A percentile compares a stretch with the other conserved stretches of the same genome.
These are phyloP conservation scores for Backusella liffmaniae DNA, from an alignment of 192 early-diverging fungal species.

Conservation along the genomic window DNA sequence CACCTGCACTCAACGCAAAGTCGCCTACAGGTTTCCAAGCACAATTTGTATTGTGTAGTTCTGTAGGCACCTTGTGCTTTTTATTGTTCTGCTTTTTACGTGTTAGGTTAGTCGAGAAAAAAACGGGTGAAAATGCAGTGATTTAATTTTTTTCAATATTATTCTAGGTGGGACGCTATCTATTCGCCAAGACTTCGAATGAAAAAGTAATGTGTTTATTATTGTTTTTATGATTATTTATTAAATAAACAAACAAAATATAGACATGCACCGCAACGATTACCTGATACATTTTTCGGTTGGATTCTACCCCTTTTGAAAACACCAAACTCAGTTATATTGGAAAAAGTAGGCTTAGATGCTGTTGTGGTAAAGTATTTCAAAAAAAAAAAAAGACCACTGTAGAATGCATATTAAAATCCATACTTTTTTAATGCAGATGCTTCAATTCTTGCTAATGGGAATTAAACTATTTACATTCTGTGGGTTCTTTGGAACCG, in stretches of 20 bases:
- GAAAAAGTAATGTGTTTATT: conserved; percentile 29
- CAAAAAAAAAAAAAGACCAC: background rate
- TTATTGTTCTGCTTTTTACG: conserved; percentile 34
- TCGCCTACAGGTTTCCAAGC: conserved; percentile 28
- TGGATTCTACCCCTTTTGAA: conserved; percentile 51
- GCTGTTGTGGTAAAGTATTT: conserved; percentile 49
- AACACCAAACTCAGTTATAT: conserved; percentile 41
- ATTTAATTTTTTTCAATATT: background rate
- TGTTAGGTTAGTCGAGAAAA: conserved; percentile 24
- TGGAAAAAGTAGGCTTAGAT: conserved; percentile 56
- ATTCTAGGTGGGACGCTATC: conserved; percentile 28
- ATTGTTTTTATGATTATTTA: background rate
- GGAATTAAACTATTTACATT: conserved; percentile 46
- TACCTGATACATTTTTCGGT: conserved; percentile 46
- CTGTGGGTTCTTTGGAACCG: conserved; percentile 46
- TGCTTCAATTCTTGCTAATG: conserved; percentile 55
- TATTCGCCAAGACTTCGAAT: conserved; percentile 36
- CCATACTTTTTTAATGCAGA: conserved; percentile 30
- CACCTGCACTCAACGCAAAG: conserved; percentile 26
- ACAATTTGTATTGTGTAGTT: conserved; percentile 30
- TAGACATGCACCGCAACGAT: conserved; percentile 45
- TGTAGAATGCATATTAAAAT: background rate
- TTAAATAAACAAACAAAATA: background rate
- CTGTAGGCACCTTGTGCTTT: conserved; percentile 28
- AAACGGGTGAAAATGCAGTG: background rate